These are phyloP conservation scores for Abrus precatorius DNA, from an alignment of 306 rosid genomes.

Conservation along the genomic window DNA sequence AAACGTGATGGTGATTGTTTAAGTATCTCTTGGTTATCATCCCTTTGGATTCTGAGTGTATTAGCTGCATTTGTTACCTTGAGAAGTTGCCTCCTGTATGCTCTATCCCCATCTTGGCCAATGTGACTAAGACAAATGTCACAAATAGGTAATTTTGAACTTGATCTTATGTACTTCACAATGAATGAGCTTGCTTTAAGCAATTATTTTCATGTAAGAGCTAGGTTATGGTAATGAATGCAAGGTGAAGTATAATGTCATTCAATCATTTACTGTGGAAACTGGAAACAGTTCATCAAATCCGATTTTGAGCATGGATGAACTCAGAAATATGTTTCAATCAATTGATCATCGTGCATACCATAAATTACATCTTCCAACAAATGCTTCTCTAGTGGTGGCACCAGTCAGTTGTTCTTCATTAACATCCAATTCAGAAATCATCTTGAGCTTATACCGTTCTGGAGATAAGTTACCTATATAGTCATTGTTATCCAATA, in stretches of 20 bases:
- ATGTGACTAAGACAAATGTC: constrained; percentile 57
- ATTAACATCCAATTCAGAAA: constrained; percentile 55
- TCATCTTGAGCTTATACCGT: constrained; percentile 48
- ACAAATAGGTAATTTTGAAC: constrained; percentile 24
- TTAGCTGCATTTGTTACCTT: constrained; percentile 19
- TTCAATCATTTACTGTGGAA: background rate
- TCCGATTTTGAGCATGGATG: background rate
- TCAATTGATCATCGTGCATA: constrained; percentile 39
- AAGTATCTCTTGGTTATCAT: constrained; percentile 4
- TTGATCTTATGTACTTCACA: constrained; percentile 1
- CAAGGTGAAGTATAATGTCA: background rate
- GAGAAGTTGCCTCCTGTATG: constrained; percentile 61
- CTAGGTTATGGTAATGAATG: background rate
- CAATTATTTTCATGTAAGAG: background rate
- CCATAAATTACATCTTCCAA: constrained; percentile 48
- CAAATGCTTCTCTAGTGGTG: constrained; percentile 30
- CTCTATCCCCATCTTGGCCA: constrained; percentile 48
- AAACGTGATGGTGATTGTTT: constrained; percentile 43
- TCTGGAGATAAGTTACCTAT: constrained; percentile 57
- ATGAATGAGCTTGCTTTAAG: background rate
- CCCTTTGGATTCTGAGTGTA: background rate
- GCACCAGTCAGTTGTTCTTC: constrained; percentile 47
- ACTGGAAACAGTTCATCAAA: background rate
- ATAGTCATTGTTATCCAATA: constrained; percentile 28
- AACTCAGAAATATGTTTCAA: background rate